Percentiles rank a stretch among this genome's conserved stretches.
Conservation (phyloP, 345 rosid species). For the Carallia pectinifolia region DNA sequence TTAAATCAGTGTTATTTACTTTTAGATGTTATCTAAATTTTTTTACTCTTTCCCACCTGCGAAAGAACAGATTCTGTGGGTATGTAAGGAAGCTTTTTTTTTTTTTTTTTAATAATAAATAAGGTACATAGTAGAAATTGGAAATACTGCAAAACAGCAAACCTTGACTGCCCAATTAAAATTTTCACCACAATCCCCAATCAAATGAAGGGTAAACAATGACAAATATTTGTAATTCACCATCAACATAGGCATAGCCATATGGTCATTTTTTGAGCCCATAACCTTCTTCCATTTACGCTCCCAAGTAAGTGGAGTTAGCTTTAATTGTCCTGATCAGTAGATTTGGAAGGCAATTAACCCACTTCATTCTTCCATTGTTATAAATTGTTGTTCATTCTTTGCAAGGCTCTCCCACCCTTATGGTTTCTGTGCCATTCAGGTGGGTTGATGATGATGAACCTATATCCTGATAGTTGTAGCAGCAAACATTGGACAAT, state of each 20-base stretch:
- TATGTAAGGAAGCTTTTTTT: too few relatives aligned
- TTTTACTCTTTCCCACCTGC: too few relatives aligned
- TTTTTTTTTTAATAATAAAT: too few relatives aligned
- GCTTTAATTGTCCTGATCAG: neutral
- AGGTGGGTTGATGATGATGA: conserved; percentile 21
- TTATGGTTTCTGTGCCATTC: conserved; percentile 23
- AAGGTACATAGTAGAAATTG: too few relatives aligned
- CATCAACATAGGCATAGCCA: neutral
- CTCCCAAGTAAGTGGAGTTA: conserved; percentile 1
- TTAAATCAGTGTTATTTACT: too few relatives aligned
- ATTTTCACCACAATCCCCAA: too few relatives aligned
- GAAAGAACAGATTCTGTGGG: too few relatives aligned
- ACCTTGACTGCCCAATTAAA: too few relatives aligned
- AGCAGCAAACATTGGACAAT: neutral
- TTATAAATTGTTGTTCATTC: neutral
- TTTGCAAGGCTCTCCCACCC: conserved; percentile 3
- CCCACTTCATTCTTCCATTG: neutral
- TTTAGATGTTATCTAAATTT: too few relatives aligned
- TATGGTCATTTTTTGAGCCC: conserved; percentile 3
- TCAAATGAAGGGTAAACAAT: too few relatives aligned
- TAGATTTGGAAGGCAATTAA: neutral
- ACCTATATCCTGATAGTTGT: conserved; percentile 21
- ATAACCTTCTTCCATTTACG: neutral
- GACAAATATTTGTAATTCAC: too few relatives aligned
- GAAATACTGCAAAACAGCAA: too few relatives aligned